phyloP scores from a whole-genome alignment of 78 protist species.

The Cyanophora paradoxa region DNA sequence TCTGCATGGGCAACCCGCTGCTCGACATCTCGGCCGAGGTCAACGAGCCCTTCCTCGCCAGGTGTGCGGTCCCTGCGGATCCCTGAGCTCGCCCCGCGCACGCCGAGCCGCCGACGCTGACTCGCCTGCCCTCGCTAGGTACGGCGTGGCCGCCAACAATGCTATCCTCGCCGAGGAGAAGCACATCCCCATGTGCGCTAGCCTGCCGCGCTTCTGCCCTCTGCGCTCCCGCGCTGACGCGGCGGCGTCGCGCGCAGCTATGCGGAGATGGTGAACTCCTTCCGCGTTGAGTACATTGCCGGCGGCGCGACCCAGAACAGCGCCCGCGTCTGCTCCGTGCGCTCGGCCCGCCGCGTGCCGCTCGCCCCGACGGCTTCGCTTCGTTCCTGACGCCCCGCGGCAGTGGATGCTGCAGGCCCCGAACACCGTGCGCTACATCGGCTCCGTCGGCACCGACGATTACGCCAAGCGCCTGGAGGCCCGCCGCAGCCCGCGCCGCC shows the following conservation, averaged over 20 bases:
- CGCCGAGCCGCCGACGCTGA: not conserved
- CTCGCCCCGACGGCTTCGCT: too few relatives aligned
- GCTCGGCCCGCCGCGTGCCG: too few relatives aligned
- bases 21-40: constrained; percentile 76
- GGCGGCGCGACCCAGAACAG: constrained; percentile 89
- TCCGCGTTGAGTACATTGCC: constrained; percentile 67
- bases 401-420: constrained; percentile 73
- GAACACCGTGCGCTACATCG: constrained; percentile 52
- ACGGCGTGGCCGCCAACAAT: constrained; percentile 58
- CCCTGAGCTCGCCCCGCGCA: not conserved
- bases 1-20: constrained; percentile 71
- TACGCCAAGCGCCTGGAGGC: constrained; percentile 55
- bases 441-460: constrained; percentile 86
- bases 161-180: constrained; percentile 86
- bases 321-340: constrained; percentile 49
- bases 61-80: constrained; percentile 8
- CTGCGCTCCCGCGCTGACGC: too few relatives aligned
- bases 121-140: constrained; percentile 26
- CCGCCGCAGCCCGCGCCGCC: too few relatives aligned
- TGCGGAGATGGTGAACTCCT: too few relatives aligned
- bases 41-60: constrained; percentile 34
- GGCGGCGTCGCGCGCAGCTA: too few relatives aligned
- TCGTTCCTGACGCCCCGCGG: too few relatives aligned
- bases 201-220: not conserved
- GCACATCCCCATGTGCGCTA: constrained; percentile 35